phyloP scores from a whole-genome alignment of 169 alveolate genomes.

The Besnoitia besnoiti region DNA sequence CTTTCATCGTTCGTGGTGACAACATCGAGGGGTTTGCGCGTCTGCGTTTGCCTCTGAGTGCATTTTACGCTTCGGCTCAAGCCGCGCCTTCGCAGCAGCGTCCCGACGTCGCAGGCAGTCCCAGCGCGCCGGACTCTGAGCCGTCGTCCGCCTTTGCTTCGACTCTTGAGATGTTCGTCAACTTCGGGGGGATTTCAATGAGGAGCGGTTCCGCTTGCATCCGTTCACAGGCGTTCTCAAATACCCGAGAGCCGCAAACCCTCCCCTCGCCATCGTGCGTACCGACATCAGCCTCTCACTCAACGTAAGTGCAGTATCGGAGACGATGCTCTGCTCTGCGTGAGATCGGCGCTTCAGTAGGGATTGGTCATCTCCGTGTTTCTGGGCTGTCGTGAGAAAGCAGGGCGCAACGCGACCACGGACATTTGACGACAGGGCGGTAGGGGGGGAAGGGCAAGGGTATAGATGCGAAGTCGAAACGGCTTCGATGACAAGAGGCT shows the following conservation, averaged over 20 bases:
- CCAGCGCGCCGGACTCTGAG: neutral
- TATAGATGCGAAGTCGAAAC: too few relatives aligned
- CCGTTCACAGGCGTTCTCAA: slow-evolving; percentile 6
- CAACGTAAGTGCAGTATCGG: neutral
- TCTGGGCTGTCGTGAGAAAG: too few relatives aligned
- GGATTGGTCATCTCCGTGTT: too few relatives aligned
- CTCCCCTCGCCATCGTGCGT: neutral
- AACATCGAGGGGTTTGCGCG: slow-evolving; percentile 14
- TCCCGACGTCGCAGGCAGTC: too few relatives aligned
- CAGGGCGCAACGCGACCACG: too few relatives aligned
- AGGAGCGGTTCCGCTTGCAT: neutral
- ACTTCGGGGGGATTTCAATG: slow-evolving; percentile 21
- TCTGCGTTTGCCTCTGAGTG: neutral
- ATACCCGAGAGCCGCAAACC: neutral
- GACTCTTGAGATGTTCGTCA: neutral
- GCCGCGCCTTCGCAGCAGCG: neutral
- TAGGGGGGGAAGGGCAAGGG: too few relatives aligned
- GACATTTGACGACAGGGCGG: too few relatives aligned
- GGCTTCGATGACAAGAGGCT: too few relatives aligned
- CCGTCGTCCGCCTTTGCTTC: neutral
- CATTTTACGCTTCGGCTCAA: neutral
- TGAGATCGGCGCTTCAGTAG: too few relatives aligned
- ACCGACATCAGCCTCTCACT: neutral
- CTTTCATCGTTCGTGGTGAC: slow-evolving; percentile 4
- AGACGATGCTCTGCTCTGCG: too few relatives aligned